phyloP scores from a whole-genome alignment of 352 stramenopile genomes.

The Phytophthora brassicae region DNA sequence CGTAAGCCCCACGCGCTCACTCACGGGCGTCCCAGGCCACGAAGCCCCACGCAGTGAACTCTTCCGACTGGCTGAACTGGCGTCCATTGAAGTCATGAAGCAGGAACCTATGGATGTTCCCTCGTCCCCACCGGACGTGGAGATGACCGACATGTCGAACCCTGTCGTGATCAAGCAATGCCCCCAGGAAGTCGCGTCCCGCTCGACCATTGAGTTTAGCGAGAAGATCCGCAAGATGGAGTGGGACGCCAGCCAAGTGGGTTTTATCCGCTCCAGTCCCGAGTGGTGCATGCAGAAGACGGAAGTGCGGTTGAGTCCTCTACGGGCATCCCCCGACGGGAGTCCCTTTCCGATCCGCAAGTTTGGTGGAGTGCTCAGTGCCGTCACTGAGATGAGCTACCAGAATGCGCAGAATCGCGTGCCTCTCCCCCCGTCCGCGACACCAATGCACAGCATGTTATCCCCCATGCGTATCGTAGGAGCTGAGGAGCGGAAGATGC shows the following conservation, averaged over 20 bases:
- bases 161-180: slow-evolving; percentile 39
- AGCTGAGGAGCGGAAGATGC: slow-evolving; percentile 39
- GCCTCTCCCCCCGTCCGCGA: slow-evolving; percentile 25
- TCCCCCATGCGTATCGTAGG: slow-evolving; percentile 34
- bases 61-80: slow-evolving; percentile 74
- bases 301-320: slow-evolving; percentile 64
- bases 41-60: slow-evolving; percentile 52
- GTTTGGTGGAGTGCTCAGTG: slow-evolving; percentile 47
- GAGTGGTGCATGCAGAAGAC: slow-evolving; percentile 66
- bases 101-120: slow-evolving; percentile 38
- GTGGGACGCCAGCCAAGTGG: slow-evolving; percentile 22
- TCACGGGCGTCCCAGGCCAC: slow-evolving; percentile 30
- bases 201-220: slow-evolving; percentile 27
- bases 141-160: slow-evolving; percentile 48
- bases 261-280: slow-evolving; percentile 28
- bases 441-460: slow-evolving; percentile 29
- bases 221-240: slow-evolving; percentile 47
- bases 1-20: slow-evolving; percentile 39
- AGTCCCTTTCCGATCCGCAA: slow-evolving; percentile 29
- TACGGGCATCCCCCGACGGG: slow-evolving; percentile 41
- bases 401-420: slow-evolving; percentile 54
- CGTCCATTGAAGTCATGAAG: slow-evolving; percentile 79
- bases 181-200: slow-evolving; percentile 19
- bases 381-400: slow-evolving; percentile 50
- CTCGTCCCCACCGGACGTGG: slow-evolving; percentile 33